These are phyloP conservation scores for Cystobasidium slooffiae DNA, from an alignment of 1,284 basidiomycete species.

Conservation along the genomic window DNA sequence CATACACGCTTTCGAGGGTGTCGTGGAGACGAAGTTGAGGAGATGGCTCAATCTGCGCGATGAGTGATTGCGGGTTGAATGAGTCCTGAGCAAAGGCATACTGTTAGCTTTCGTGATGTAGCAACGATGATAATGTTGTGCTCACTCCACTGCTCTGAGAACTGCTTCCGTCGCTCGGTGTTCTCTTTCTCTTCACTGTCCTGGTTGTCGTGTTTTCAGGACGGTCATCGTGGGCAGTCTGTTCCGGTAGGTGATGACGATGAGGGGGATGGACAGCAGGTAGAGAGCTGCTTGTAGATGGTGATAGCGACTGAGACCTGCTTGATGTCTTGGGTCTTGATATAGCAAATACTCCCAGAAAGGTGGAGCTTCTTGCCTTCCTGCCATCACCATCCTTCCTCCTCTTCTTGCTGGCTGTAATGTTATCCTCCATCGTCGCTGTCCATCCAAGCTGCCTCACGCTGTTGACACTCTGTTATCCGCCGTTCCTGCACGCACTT, in stretches of 20 bases:
- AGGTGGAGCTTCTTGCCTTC: neutral
- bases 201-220: conserved; percentile 4
- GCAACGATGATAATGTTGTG: neutral
- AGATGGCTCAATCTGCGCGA: neutral
- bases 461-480: neutral
- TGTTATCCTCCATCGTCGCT: neutral
- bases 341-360: conserved; percentile 26
- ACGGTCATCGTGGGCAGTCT: neutral
- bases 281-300: neutral
- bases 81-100: neutral
- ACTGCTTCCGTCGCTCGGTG: conserved; percentile 11
- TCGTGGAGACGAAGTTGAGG: conserved; percentile 5
- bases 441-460: conserved; percentile 19
- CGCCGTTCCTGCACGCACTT: neutral
- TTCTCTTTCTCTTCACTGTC: conserved; percentile 2
- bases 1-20: neutral
- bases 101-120: neutral
- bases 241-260: neutral
- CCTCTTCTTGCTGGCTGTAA: neutral
- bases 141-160: conserved; percentile 14
- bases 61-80: neutral
- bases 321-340: conserved; percentile 7
- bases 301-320: neutral
- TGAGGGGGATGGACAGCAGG: neutral
- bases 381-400: neutral